These are phyloP conservation scores for Lactifluus pinguis DNA, from an alignment of 768 basidiomycete genomes.

Conservation along the genomic window DNA sequence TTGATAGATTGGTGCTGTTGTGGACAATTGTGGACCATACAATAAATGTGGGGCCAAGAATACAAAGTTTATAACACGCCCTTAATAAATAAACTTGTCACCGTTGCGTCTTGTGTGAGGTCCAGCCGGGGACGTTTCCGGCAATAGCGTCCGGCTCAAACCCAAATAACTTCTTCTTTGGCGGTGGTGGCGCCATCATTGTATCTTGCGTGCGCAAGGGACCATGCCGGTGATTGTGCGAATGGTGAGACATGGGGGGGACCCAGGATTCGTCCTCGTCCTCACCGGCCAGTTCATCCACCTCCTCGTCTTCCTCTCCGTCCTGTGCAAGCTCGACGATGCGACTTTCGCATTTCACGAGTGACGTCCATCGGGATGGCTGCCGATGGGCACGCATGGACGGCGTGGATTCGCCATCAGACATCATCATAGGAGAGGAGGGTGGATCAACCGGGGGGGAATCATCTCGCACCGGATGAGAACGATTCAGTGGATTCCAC, in stretches of 20 bases:
- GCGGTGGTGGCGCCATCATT: conserved; percentile 6
- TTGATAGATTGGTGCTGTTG: background rate
- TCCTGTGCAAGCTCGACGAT: background rate
- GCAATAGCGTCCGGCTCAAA: background rate
- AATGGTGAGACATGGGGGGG: background rate
- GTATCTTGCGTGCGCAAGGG: background rate
- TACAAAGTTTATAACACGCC: conserved; percentile 15
- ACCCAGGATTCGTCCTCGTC: conserved; percentile 3
- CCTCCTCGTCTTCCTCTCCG: conserved; percentile 1
- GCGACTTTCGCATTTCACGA: background rate
- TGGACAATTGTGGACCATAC: background rate
- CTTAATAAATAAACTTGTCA: conserved; percentile 10
- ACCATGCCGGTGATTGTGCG: background rate
- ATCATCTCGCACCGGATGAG: background rate
- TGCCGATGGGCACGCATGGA: background rate
- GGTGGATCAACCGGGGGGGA: conserved; percentile 6
- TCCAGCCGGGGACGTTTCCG: background rate
- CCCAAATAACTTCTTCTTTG: conserved; percentile 15
- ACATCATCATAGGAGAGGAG: conserved; percentile 7
- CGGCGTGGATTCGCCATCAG: background rate
- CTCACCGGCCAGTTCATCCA: conserved; percentile 8
- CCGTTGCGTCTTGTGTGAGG: background rate
- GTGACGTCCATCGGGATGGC: background rate
- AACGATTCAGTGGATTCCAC: background rate
- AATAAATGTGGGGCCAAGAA: conserved; percentile 13